Evolutionary conservation across 306 rosid genomes (phyloP), one percentile per base, ranked within the genome.

Genomic region (Dryas alaskensis): DNA sequence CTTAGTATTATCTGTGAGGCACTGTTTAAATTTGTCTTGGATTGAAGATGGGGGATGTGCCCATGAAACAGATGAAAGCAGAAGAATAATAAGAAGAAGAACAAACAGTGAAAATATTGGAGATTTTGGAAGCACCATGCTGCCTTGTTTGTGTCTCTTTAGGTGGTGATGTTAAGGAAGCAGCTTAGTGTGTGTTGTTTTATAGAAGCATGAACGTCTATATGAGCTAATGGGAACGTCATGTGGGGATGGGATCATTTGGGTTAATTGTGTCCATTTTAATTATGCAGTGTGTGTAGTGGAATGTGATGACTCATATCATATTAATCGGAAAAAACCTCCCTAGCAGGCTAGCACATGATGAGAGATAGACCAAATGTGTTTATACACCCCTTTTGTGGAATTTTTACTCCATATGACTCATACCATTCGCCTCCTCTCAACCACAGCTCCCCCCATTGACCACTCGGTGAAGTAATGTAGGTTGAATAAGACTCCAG

Each of bases 61-160:
- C 31, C 13, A 48, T 10, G 42, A 60, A 22, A 52, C 0, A 40
- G 48, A 31, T 8, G 9, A 4, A 17, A 49, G 48, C 3, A 25
- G 65, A 27, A 27, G 47, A 39, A 27, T 1, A 31, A 31, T 1
- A 31, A 31, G 10, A 69, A 49, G 73, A 69, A 89, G 87, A 50
- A 73, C 69, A 68, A 73, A 50, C 64, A 65, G 42, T 11, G 44
- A 59, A 47, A 42, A 59, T 42, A 67, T 19, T 4, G 75, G 61
- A 58, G 79, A 69, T 64, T 8, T 31, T 64, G 72, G 87, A 48
- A 79, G 72, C 66, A 60, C 19, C 86, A 87, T 85, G 58, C 47
- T 76, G 67, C 43, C 58, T 69, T 60, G 62, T 61, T 61, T 27
- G 10, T 6, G 37, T 5, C 13, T 27, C 43, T 49, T 51, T 9